phyloP scores from a whole-genome alignment of 2,329 filamentous ascomycete species.

The Paraphaeosphaeria sporulosa region DNA sequence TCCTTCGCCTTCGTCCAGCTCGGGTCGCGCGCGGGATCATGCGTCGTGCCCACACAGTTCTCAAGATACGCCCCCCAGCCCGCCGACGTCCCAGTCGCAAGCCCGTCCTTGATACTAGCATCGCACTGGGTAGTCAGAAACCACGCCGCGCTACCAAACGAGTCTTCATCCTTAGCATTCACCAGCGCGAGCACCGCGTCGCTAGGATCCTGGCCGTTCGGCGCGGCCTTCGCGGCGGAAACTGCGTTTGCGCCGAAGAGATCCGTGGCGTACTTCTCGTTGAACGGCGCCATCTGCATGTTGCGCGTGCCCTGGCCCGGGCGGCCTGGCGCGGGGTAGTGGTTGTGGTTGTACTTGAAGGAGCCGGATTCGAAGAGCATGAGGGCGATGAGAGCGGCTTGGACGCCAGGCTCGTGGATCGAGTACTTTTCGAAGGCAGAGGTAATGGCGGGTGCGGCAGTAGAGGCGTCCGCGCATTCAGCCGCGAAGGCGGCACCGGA shows the following conservation, averaged over 20 bases:
- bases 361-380: slow-evolving; percentile 75
- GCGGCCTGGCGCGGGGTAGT: slow-evolving; percentile 59
- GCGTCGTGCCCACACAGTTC: slow-evolving; percentile 54
- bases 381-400: slow-evolving; percentile 74
- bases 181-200: slow-evolving; percentile 61
- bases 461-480: slow-evolving; percentile 67
- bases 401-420: slow-evolving; percentile 63
- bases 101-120: slow-evolving; percentile 49
- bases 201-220: slow-evolving; percentile 41
- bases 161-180: slow-evolving; percentile 49
- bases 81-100: slow-evolving; percentile 56
- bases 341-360: slow-evolving; percentile 76
- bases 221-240: slow-evolving; percentile 40
- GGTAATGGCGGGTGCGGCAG: slow-evolving; percentile 66
- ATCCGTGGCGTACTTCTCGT: slow-evolving; percentile 62
- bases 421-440: slow-evolving; percentile 65
- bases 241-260: slow-evolving; percentile 44
- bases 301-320: slow-evolving; percentile 76
- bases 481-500: slow-evolving; percentile 50
- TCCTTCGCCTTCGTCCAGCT: slow-evolving; percentile 1
- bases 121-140: slow-evolving; percentile 65
- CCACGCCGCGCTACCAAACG: slow-evolving; percentile 69
- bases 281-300: slow-evolving; percentile 67
- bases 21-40: background rate
- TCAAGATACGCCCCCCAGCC: slow-evolving; percentile 64